Conservation (phyloP, 2,329 filamentous ascomycete species). For the Decorospora gaudefroyi region DNA sequence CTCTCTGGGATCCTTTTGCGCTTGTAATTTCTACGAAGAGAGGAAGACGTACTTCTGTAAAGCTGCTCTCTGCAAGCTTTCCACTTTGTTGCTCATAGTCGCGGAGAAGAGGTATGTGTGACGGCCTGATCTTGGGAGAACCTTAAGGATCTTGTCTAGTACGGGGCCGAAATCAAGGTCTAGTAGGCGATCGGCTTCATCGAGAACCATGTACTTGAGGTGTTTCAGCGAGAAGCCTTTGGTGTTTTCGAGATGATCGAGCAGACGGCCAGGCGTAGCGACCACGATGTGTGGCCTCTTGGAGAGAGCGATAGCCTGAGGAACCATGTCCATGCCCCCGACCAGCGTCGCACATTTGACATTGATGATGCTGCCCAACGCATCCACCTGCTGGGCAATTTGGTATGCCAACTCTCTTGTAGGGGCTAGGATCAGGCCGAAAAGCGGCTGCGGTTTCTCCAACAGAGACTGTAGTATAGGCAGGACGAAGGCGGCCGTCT, state of each 20-base stretch:
- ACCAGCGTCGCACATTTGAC: slow-evolving; percentile 85
- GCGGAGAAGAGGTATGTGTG: slow-evolving; percentile 84
- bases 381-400: slow-evolving; percentile 85
- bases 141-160: slow-evolving; percentile 90
- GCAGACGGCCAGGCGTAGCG: slow-evolving; percentile 78
- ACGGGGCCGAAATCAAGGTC: slow-evolving; percentile 94
- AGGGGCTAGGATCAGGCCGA: slow-evolving; percentile 87
- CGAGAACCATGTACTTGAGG: slow-evolving; percentile 89
- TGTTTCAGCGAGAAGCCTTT: slow-evolving; percentile 87
- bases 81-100: slow-evolving; percentile 92
- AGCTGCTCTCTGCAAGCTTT: slow-evolving; percentile 86
- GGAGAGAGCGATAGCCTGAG: slow-evolving; percentile 86
- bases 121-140: slow-evolving; percentile 65
- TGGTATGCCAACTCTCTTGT: slow-evolving; percentile 93
- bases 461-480: slow-evolving; percentile 89
- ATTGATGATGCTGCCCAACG: slow-evolving; percentile 83
- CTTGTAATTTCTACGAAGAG: too few species aligned
- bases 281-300: slow-evolving; percentile 96
- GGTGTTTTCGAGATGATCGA: slow-evolving; percentile 95
- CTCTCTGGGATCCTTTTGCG: too few species aligned
- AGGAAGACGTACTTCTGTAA: too few species aligned
- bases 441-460: slow-evolving; percentile 82
- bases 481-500: slow-evolving; percentile 92
- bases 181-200: slow-evolving; percentile 88
- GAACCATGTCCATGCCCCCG: slow-evolving; percentile 94